phyloP scores from a whole-genome alignment of 2,329 filamentous ascomycete species.

The Apiospora kogelbergensis region DNA sequence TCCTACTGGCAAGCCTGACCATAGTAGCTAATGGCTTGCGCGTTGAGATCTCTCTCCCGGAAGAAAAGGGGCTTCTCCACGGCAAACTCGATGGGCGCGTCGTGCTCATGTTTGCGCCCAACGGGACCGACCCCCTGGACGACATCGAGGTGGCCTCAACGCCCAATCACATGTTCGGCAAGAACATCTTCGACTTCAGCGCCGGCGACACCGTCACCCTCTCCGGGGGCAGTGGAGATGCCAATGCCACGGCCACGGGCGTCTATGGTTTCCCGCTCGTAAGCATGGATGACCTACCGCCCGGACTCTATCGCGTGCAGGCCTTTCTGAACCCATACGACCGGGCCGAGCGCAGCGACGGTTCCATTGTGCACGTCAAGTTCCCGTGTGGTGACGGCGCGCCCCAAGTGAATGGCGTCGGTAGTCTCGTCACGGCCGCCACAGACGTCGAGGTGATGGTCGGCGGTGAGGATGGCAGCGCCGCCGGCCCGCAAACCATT shows the following conservation, averaged over 20 bases:
- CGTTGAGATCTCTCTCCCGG: slow-evolving; percentile 23
- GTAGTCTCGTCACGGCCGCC: slow-evolving; percentile 19
- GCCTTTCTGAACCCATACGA: slow-evolving; percentile 23
- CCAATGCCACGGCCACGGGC: slow-evolving; percentile 13
- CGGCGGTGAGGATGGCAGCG: slow-evolving; percentile 10
- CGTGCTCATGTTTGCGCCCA: slow-evolving; percentile 25
- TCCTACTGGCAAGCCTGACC: not conserved
- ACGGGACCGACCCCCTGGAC: slow-evolving; percentile 22
- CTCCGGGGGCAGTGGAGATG: slow-evolving; percentile 12
- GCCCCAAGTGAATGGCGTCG: slow-evolving; percentile 19
- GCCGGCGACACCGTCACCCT: slow-evolving; percentile 16
- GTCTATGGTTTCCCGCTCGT: slow-evolving; percentile 20
- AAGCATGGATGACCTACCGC: slow-evolving; percentile 18
- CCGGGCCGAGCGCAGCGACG: slow-evolving; percentile 18
- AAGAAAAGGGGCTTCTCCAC: slow-evolving; percentile 19
- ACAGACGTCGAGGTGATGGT: slow-evolving; percentile 17
- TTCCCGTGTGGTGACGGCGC: slow-evolving; percentile 24
- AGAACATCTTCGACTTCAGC: slow-evolving; percentile 20
- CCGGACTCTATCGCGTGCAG: slow-evolving; percentile 21
- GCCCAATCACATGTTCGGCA: slow-evolving; percentile 24
- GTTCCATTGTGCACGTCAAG: slow-evolving; percentile 18
- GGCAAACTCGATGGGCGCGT: slow-evolving; percentile 20
- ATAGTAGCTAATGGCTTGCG: not conserved
- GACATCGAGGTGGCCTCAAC: slow-evolving; percentile 22
- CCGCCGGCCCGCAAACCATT: not conserved